Percentiles rank a stretch among this genome's conserved stretches.
Conservation (phyloP, 768 basidiomycete species). For the Mycena latifolia region DNA sequence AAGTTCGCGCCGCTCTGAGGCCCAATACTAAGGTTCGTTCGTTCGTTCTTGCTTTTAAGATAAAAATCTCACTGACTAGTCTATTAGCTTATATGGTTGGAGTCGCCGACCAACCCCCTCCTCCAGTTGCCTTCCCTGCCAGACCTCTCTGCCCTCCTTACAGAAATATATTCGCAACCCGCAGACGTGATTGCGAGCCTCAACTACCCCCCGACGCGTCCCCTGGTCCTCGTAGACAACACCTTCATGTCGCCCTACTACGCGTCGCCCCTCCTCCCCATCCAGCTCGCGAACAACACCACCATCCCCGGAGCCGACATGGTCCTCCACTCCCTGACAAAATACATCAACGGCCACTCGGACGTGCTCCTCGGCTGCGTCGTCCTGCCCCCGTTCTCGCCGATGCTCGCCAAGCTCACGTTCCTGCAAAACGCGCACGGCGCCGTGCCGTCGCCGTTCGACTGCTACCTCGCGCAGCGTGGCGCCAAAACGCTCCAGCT, state of each 20-base stretch:
- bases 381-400: slow-evolving; percentile 72
- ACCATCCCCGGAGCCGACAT: slow-evolving; percentile 79
- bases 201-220: slow-evolving; percentile 69
- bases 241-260: slow-evolving; percentile 96
- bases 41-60: background rate
- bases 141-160: slow-evolving; percentile 68
- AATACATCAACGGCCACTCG: slow-evolving; percentile 95
- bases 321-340: slow-evolving; percentile 86
- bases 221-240: slow-evolving; percentile 92
- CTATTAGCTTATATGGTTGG: slow-evolving; percentile 91
- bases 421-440: slow-evolving; percentile 95
- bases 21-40: slow-evolving; percentile 83
- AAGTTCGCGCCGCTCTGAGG: slow-evolving; percentile 73
- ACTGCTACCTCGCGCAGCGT: slow-evolving; percentile 91
- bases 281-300: slow-evolving; percentile 26
- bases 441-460: slow-evolving; percentile 86
- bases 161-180: slow-evolving; percentile 36
- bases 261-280: slow-evolving; percentile 79
- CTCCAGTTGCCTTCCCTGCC: slow-evolving; percentile 87
- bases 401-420: slow-evolving; percentile 67
- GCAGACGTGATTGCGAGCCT: slow-evolving; percentile 47
- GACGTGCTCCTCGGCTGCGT: slow-evolving; percentile 93
- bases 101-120: slow-evolving; percentile 95
- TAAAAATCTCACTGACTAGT: background rate
- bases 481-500: slow-evolving; percentile 93